These are phyloP conservation scores for Pyracantha coccinea DNA, from an alignment of 331 rosid species.

Conservation along the genomic window DNA sequence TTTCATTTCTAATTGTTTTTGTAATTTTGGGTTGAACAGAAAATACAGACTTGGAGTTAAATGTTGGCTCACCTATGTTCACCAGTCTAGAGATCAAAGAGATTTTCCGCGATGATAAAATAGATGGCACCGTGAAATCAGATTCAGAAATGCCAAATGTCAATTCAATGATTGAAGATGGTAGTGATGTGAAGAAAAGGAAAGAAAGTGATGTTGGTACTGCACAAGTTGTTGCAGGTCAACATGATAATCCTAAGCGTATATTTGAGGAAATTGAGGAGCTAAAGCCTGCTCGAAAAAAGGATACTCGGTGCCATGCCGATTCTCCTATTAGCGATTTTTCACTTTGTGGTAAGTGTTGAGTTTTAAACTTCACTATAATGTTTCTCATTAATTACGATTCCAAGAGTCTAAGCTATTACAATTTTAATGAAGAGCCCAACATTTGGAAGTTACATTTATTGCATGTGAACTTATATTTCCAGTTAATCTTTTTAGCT, in stretches of 20 bases:
- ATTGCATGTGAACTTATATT: neutral
- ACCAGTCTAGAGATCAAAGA: neutral
- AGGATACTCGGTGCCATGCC: neutral
- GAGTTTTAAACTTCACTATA: neutral
- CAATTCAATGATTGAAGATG: neutral
- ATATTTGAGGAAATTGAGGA: neutral
- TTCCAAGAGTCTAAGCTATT: neutral
- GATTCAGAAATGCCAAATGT: neutral
- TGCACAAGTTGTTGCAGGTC: conserved; percentile 3
- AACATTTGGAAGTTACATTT: neutral
- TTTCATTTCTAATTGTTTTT: neutral
- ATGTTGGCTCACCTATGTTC: neutral
- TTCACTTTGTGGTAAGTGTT: neutral
- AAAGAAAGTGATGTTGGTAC: neutral
- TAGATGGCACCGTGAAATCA: neutral
- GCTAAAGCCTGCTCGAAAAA: neutral
- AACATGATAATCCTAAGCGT: neutral
- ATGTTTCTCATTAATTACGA: neutral
- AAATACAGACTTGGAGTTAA: neutral
- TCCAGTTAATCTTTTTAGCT: neutral
- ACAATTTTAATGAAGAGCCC: neutral
- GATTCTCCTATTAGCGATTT: neutral
- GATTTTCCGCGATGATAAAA: neutral
- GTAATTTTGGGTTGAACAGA: neutral
- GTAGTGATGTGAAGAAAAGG: neutral